Conservation (phyloP, 805 yeast species). For the Barnettozyma pratensis region DNA sequence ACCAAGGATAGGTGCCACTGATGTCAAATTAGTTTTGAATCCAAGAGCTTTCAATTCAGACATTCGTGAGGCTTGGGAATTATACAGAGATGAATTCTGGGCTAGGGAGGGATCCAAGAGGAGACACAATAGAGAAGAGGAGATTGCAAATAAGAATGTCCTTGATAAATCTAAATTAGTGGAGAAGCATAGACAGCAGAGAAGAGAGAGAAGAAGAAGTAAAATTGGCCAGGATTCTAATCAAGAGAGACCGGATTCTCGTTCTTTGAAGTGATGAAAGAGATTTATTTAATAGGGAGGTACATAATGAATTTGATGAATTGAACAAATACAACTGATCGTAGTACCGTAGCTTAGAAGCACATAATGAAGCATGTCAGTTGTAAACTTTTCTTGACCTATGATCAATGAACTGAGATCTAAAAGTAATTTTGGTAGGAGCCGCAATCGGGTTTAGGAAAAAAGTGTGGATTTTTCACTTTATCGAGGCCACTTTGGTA, state of each 20-base stretch:
- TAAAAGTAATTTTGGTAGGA: not conserved
- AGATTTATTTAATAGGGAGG: no score
- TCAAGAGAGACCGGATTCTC: not conserved
- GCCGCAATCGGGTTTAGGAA: not conserved
- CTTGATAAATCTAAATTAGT: constrained; percentile 27
- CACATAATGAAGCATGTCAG: no score
- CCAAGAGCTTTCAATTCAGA: constrained; percentile 80
- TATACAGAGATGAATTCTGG: constrained; percentile 93
- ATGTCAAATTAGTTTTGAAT: constrained; percentile 74
- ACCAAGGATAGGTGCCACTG: constrained; percentile 68
- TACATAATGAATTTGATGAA: no score
- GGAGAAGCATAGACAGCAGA: constrained; percentile 35
- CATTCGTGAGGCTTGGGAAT: constrained; percentile 90
- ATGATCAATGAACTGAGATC: no score
- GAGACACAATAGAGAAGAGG: constrained; percentile 25
- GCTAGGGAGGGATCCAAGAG: constrained; percentile 71
- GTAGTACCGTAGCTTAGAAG: no score
- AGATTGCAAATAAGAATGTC: constrained; percentile 3
- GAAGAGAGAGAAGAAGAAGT: constrained; percentile 35
- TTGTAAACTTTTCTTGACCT: no score
- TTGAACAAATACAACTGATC: no score
- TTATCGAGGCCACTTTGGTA: no score
- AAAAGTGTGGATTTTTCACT: not conserved
- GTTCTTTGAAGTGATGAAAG: not conserved
- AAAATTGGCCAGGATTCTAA: constrained; percentile 8